Evolutionary conservation across 2,329 filamentous ascomycete species (phyloP).

Genomic region (Thelonectria blattea): DNA sequence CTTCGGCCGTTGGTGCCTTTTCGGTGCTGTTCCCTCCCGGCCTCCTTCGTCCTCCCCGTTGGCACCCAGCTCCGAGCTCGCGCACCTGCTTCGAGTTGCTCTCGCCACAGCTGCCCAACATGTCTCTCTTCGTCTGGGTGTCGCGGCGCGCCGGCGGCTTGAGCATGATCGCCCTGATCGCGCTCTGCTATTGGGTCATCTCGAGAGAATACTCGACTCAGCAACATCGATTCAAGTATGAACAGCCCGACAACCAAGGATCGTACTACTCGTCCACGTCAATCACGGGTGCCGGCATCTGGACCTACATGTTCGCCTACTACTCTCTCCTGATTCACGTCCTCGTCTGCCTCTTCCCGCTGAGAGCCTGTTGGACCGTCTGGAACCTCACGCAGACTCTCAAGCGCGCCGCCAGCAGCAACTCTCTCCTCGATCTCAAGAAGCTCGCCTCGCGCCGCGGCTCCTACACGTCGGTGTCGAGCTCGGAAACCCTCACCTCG

Average conservation of each 20-base stretch:
- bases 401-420: constrained; percentile 52
- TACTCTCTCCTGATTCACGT: constrained; percentile 71
- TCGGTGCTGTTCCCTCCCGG: constrained; percentile 8
- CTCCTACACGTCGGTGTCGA: constrained; percentile 62
- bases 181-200: constrained; percentile 62
- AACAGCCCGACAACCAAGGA: constrained; percentile 46
- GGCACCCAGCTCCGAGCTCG: not conserved
- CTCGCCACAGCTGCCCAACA: constrained; percentile 35
- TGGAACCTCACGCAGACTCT: constrained; percentile 62
- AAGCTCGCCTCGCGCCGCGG: constrained; percentile 56
- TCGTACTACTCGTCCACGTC: constrained; percentile 40
- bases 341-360: constrained; percentile 67
- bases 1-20: constrained; percentile 6
- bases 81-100: not conserved
- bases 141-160: constrained; percentile 61
- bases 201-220: constrained; percentile 54
- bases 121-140: constrained; percentile 62
- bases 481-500: constrained; percentile 58
- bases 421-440: constrained; percentile 53
- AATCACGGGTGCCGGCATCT: constrained; percentile 52
- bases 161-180: constrained; percentile 57
- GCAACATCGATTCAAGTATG: constrained; percentile 52
- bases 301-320: constrained; percentile 63
- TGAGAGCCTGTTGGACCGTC: constrained; percentile 67
- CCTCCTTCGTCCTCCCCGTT: constrained; percentile 5